Conservation (phyloP, 129 eudicot species). For the Logfia minima region DNA sequence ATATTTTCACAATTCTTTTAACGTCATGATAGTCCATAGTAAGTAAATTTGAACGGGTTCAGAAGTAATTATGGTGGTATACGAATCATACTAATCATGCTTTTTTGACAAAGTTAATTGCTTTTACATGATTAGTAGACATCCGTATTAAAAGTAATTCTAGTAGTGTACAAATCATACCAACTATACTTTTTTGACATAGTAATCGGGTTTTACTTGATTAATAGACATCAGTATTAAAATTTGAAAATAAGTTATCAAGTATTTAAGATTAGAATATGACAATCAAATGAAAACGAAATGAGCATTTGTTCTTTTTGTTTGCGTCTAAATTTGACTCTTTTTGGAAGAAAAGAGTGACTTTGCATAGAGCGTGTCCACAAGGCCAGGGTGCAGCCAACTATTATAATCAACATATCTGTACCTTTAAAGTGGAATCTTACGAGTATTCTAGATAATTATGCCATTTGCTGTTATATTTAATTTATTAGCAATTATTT, state of each 20-base stretch:
- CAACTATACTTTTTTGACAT: not conserved
- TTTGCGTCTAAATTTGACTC: not conserved
- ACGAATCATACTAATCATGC: not conserved
- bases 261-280: not conserved
- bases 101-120: not conserved
- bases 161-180: not conserved
- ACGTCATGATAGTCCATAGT: not conserved
- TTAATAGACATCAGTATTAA: not conserved
- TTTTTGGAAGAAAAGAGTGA: not conserved
- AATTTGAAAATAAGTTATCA: too few relatives aligned
- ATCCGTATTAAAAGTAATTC: too few relatives aligned
- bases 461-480: not conserved
- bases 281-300: conserved; percentile 5
- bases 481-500: not conserved
- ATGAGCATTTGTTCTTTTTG: not conserved
- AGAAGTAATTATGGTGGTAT: too few relatives aligned
- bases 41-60: not conserved
- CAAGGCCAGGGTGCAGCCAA: not conserved
- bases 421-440: not conserved
- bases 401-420: not conserved
- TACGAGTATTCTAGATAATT: not conserved
- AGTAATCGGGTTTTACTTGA: not conserved
- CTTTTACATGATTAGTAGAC: not conserved
- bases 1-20: too few relatives aligned
- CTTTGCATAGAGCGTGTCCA: not conserved